Conservation (phyloP, 257 asterid genomes). For the Gardenia jasminoides region DNA sequence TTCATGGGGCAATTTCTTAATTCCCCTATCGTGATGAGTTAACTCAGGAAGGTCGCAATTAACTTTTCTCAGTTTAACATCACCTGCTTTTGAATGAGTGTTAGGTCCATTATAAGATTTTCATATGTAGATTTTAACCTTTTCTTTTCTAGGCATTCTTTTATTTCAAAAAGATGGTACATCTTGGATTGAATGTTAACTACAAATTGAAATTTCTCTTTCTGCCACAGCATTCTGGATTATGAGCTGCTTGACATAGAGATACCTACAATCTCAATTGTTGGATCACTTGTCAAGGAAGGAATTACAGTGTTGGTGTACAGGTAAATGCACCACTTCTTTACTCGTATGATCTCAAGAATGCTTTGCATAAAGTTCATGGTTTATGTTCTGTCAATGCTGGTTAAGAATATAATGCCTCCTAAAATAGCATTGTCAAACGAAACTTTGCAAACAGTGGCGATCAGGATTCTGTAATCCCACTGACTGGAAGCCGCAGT, state of each 20-base stretch:
- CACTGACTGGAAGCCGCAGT: constrained; percentile 60
- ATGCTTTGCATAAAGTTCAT: background rate
- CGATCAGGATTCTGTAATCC: constrained; percentile 76
- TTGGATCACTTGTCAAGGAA: constrained; percentile 55
- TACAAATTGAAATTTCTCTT: background rate
- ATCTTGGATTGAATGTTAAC: background rate
- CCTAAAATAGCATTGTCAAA: background rate
- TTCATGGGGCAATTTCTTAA: too few relatives aligned
- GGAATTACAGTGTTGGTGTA: constrained; percentile 58
- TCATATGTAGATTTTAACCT: too few relatives aligned
- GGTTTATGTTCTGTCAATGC: background rate
- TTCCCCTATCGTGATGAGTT: too few relatives aligned
- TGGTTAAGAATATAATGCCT: background rate
- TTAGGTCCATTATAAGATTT: background rate
- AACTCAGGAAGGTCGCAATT: too few relatives aligned
- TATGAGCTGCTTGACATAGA: constrained; percentile 64
- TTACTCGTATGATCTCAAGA: background rate
- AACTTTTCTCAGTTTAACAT: too few relatives aligned
- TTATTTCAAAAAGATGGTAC: background rate
- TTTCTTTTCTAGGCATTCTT: background rate
- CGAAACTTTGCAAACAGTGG: constrained; percentile 41
- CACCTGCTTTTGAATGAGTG: too few relatives aligned
- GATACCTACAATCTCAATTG: constrained; percentile 48
- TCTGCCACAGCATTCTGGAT: constrained; percentile 45
- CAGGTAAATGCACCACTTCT: constrained; percentile 34